Percentiles rank a stretch among this genome's conserved stretches.
Conservation (phyloP, 2,329 filamentous ascomycete genomes). For the Exophiala viscosa region DNA sequence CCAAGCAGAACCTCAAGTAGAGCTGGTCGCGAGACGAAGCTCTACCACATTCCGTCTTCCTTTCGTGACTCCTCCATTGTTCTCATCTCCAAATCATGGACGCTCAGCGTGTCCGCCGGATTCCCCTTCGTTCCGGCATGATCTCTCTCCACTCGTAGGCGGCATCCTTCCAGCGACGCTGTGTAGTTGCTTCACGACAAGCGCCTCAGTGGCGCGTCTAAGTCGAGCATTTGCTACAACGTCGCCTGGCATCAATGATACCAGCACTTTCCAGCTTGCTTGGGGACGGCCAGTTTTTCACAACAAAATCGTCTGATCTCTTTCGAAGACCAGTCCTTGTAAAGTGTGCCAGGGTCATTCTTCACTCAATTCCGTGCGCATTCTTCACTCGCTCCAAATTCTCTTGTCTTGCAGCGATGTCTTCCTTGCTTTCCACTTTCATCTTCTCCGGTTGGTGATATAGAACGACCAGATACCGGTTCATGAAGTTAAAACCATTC, state of each 20-base stretch:
- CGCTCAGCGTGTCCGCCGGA: no score
- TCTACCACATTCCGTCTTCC: no score
- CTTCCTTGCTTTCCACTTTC: conserved; percentile 76
- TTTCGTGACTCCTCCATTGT: no score
- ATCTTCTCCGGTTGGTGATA: conserved; percentile 77
- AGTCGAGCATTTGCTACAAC: no score
- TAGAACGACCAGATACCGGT: conserved; percentile 89
- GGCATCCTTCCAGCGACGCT: neutral
- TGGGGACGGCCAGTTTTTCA: neutral
- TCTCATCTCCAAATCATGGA: no score
- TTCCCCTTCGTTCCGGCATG: no score
- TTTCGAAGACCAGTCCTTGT: neutral
- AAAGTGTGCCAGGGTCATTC: neutral
- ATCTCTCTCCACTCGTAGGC: neutral
- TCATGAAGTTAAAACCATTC: conserved; percentile 99
- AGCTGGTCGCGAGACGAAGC: no score
- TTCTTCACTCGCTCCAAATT: conserved; percentile 97
- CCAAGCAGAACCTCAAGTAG: no score
- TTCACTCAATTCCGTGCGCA: conserved; percentile 97
- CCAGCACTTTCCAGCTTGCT: no score
- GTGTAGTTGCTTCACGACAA: neutral
- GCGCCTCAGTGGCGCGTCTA: no score
- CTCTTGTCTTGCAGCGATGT: conserved; percentile 88
- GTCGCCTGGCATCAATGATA: no score
- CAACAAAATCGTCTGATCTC: neutral